These are phyloP conservation scores for Begonia loranthoides DNA, from an alignment of 306 rosid species.

Conservation along the genomic window DNA sequence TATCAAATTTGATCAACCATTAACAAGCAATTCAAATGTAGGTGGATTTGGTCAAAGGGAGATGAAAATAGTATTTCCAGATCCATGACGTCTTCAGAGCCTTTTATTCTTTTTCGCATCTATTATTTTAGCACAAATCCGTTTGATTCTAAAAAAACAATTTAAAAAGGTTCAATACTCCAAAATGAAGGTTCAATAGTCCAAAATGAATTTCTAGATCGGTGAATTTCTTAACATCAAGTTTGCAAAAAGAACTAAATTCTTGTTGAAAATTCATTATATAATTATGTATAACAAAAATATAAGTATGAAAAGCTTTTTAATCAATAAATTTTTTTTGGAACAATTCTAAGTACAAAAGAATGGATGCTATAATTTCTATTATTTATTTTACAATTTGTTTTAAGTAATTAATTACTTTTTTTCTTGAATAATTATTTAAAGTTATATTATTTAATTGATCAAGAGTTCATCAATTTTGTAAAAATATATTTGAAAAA, in stretches of 20 bases:
- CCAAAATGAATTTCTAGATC: background rate
- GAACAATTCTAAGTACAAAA: too few species aligned
- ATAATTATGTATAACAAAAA: too few species aligned
- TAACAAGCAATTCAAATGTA: background rate
- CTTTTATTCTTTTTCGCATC: slow-evolving; percentile 7
- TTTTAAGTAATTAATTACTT: too few species aligned
- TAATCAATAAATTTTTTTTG: too few species aligned
- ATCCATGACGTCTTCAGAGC: slow-evolving; percentile 1
- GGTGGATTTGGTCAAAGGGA: background rate
- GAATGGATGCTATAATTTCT: too few species aligned
- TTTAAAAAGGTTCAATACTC: background rate
- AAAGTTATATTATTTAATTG: too few species aligned
- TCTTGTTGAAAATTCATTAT: background rate
- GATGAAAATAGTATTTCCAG: slow-evolving; percentile 5
- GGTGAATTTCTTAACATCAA: background rate
- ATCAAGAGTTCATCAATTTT: too few species aligned
- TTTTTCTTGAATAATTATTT: too few species aligned
- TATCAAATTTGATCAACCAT: background rate
- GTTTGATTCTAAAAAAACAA: background rate
- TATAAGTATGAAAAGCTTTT: too few species aligned
- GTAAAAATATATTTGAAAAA: too few species aligned
- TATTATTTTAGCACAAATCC: slow-evolving; percentile 4
- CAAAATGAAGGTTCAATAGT: background rate
- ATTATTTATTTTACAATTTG: too few species aligned
- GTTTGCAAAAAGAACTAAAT: background rate